A percentile compares a stretch with the other conserved stretches of the same genome.
Evolutionary conservation across 2,329 filamentous ascomycete species (phyloP).

Genomic region (Phialophora expanda): DNA sequence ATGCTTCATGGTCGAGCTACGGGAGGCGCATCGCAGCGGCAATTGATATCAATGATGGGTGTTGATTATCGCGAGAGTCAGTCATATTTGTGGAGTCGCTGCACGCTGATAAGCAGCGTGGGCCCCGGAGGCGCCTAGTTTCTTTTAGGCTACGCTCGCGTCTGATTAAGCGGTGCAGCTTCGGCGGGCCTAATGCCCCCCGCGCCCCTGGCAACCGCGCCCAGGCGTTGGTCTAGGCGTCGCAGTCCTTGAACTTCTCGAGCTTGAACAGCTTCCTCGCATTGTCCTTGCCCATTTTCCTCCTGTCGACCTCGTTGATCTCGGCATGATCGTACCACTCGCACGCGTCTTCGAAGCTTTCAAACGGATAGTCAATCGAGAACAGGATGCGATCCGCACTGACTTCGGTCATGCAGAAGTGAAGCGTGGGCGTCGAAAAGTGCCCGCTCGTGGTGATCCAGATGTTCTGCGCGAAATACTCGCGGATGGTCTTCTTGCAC

Average conservation of each 20-base stretch:
- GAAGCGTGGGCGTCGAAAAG: constrained; percentile 47
- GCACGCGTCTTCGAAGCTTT: constrained; percentile 39
- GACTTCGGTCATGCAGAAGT: constrained; percentile 50
- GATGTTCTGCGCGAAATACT: constrained; percentile 50
- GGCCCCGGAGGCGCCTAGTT: too few relatives aligned
- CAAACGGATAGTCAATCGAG: constrained; percentile 47
- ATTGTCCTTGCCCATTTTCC: constrained; percentile 58
- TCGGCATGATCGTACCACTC: constrained; percentile 40
- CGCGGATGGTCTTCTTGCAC: constrained; percentile 53
- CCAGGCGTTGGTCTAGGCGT: constrained; percentile 2
- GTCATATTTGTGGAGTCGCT: constrained; percentile 5
- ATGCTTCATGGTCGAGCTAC: constrained; percentile 43
- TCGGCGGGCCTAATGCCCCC: neutral
- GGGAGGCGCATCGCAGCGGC: neutral
- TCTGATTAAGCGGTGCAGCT: constrained; percentile 1
- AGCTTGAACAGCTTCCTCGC: constrained; percentile 54
- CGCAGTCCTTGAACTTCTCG: constrained; percentile 31
- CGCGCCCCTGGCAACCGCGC: too few relatives aligned
- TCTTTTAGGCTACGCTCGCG: neutral
- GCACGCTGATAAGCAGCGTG: neutral
- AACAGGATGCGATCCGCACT: constrained; percentile 50
- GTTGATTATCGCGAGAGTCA: constrained; percentile 8
- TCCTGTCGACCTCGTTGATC: constrained; percentile 56
- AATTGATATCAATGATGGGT: neutral
- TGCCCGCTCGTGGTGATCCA: constrained; percentile 52